Conservation (phyloP, 2,329 filamentous ascomycete genomes). For the Cladosporium sp. region DNA sequence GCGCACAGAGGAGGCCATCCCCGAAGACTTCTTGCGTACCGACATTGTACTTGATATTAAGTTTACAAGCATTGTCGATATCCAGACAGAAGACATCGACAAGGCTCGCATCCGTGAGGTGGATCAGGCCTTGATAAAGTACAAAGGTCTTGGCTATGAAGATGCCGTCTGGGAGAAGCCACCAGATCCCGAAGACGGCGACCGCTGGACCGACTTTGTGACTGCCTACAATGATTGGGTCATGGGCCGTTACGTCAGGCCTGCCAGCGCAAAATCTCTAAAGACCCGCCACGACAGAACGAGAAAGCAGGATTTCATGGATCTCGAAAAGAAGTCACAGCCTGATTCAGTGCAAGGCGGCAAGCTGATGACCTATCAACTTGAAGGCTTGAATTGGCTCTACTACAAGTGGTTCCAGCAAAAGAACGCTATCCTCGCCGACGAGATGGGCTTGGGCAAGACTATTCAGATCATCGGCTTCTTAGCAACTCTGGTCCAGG, state of each 20-base stretch:
- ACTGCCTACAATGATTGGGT: conserved; percentile 86
- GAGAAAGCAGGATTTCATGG: conserved; percentile 59
- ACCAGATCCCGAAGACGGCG: conserved; percentile 64
- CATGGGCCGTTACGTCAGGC: conserved; percentile 71
- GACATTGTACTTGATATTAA: conserved; percentile 88
- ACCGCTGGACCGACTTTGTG: conserved; percentile 77
- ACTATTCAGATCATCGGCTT: conserved; percentile 90
- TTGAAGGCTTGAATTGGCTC: conserved; percentile 93
- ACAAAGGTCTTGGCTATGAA: conserved; percentile 87
- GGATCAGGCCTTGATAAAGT: conserved; percentile 78
- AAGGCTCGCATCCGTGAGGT: conserved; percentile 72
- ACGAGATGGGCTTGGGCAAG: conserved; percentile 98
- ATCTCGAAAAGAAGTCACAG: conserved; percentile 69
- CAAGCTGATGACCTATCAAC: conserved; percentile 88
- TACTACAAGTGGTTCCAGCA: conserved; percentile 83
- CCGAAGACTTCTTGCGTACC: conserved; percentile 79
- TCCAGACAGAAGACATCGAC: conserved; percentile 68
- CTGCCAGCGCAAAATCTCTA: conserved; percentile 58
- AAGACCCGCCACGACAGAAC: conserved; percentile 69
- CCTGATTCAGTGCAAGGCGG: conserved; percentile 74
- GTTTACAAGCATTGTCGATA: conserved; percentile 61
- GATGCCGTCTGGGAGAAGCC: conserved; percentile 88
- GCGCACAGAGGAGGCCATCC: conserved; percentile 75
- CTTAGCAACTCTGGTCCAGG: conserved; percentile 66
- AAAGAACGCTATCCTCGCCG: conserved; percentile 87